Base-by-base conservation (phyloP, 768 basidiomycete genomes). In the Nidula microcarpa region DNA sequence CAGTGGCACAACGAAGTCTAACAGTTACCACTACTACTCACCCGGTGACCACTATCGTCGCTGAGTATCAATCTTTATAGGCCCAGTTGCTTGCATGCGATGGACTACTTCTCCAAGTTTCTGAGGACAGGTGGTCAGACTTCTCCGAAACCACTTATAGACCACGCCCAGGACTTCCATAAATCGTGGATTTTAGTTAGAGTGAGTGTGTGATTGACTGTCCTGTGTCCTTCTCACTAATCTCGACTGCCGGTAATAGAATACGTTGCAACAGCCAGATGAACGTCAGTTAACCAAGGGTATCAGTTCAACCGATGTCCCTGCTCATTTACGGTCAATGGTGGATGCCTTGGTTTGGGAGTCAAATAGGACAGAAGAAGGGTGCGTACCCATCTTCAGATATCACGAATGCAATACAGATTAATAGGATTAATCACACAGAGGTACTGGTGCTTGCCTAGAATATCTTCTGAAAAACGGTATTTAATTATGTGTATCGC, bases 381-480 rank as follows among this genome's bases (percentile, higher is more conserved):
- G 90, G 93, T 96, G 69, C 60, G 88, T 79, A 39, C 55, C 37
- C 23, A 23, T 43, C 51, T 43, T 52, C 33, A 44, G 13, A n/a
- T 18, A 51, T 30, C 10, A 32, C 41, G 16, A 8, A 37, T 30
- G 50, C 33, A 53, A 47, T 46, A 33, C 14, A 36, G 9, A 46
- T 46, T 43, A 6, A 17, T 35, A 54, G 59, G 37, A 56, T 53
- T 44, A 18, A 51, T 60, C 49, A 53, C 58, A 23, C 58, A 95
- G 94, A 54, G 85, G 80, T 10, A 94, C 94, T 7, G 95, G 95
- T 37, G 85, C 79, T 33, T 97, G 94, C 63, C 71, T 97, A 49
- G 95, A 98, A 68, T 95, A 93, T 67, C 79, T 96, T 23, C 71
- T 98, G 33, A 93, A 93, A 75, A 87, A 95, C 58, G 91, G 90